Conservation (phyloP, 805 yeast genomes). For the Lachancea meyersii region DNA sequence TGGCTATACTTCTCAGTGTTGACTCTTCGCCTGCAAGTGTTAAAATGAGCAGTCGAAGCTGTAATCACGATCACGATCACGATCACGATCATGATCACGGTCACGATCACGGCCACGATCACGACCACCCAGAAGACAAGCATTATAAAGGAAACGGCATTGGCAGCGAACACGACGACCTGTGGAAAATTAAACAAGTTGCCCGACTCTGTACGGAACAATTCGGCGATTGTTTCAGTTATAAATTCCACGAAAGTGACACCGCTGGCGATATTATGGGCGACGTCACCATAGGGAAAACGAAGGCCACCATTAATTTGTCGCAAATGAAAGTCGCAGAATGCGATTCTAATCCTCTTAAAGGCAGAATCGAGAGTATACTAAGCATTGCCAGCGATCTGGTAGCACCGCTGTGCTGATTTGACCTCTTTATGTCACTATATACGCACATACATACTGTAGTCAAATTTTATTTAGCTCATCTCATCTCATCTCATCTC, state of each 20-base stretch:
- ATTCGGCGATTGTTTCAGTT: slow-evolving; percentile 69
- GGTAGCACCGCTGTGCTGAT: slow-evolving; percentile 73
- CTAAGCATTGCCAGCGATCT: slow-evolving; percentile 69
- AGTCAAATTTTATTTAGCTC: slow-evolving; percentile 10
- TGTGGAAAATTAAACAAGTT: slow-evolving; percentile 47
- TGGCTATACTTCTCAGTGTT: slow-evolving; percentile 84
- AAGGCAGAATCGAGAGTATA: slow-evolving; percentile 77
- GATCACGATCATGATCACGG: slow-evolving; percentile 19
- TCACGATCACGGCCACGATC: slow-evolving; percentile 34
- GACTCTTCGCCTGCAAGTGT: slow-evolving; percentile 95
- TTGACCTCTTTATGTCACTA: background rate
- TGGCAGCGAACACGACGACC: slow-evolving; percentile 16
- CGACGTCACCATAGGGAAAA: slow-evolving; percentile 71
- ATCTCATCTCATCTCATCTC: slow-evolving; percentile 19
- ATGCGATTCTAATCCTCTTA: slow-evolving; percentile 68
- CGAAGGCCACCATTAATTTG: slow-evolving; percentile 64
- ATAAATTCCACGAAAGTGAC: slow-evolving; percentile 23
- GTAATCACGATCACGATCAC: slow-evolving; percentile 38
- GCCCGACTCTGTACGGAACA: slow-evolving; percentile 67
- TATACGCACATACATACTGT: background rate
- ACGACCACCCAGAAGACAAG: no score
- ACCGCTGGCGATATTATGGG: slow-evolving; percentile 35
- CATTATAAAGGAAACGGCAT: slow-evolving; percentile 6
- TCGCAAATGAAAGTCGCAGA: slow-evolving; percentile 53
- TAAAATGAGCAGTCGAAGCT: slow-evolving; percentile 63